Base-by-base conservation (phyloP, 1,284 basidiomycete genomes). In the Fomes fomentarius region DNA sequence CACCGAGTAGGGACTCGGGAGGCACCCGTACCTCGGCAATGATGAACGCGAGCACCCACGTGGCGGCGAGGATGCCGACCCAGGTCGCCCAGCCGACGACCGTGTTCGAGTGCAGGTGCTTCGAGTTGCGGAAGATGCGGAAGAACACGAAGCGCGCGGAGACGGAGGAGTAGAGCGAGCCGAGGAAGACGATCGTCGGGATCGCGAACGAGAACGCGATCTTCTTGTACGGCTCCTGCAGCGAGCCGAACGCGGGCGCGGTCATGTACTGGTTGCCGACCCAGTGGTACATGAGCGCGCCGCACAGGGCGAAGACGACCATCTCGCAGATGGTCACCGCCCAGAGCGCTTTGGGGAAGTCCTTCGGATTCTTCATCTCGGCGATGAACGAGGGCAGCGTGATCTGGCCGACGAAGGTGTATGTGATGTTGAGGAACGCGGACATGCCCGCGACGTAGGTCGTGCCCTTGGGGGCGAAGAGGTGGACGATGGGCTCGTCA, bases 331-430 rank as follows among this genome's bases (percentile, higher is more conserved):
- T 73, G 1, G 76, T 76, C 2, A 77, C 74, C 1, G 76, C 76
- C 75, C 75, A 77, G 3, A 79, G 65, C 19, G 77, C 76, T 75
- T 86, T 87, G 22, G 83, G 82, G 71, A 89, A 89, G 55, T 89
- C 85, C 53, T 78, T 76, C 0, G 83, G 83, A 24, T 80, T 71
- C 61, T 76, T 74, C 81, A 84, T 83, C 63, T 83, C 81, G 2
- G 78, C 78, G 51, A 83, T 81, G 60, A 82, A 82, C 47, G 76
- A 78, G 30, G 76, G 76, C 22, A 78, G 63, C 0, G 74, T 74
- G 34, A 80, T 79, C 62, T 90, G 86, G 0, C 85, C 85, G 41
- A 87, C 78, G 65, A 82, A 83, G 2, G 84, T 83, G 67, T 85
- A 85, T 14, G 76, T 76, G 53, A 79, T 79, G 61, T 79, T 78